Conservation (phyloP, 1,284 basidiomycete genomes). For the Vanrija humicola region DNA sequence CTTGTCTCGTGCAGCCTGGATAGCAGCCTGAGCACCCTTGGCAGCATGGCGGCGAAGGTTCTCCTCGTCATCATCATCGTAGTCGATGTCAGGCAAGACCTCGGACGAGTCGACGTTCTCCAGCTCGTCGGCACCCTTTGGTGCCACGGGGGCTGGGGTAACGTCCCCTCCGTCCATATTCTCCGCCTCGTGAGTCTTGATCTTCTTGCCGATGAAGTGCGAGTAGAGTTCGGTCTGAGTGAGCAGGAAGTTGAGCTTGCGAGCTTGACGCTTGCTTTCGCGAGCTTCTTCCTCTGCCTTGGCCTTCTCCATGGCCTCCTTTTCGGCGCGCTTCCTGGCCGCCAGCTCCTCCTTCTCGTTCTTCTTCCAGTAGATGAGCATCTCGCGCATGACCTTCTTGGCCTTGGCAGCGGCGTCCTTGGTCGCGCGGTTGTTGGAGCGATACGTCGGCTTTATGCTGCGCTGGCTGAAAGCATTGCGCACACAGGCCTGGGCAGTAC, state of each 20-base stretch:
- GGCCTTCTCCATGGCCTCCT: conserved; percentile 82
- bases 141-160: conserved; percentile 13
- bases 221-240: conserved; percentile 99
- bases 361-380: conserved; percentile 96
- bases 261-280: conserved; percentile 88
- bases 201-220: conserved; percentile 97
- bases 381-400: conserved; percentile 52
- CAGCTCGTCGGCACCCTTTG: conserved; percentile 48
- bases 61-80: conserved; percentile 89
- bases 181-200: conserved; percentile 92
- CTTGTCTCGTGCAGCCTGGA: conserved; percentile 72
- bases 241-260: conserved; percentile 98
- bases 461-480: conserved; percentile 73
- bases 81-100: conserved; percentile 76
- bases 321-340: conserved; percentile 87
- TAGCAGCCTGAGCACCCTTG: conserved; percentile 84
- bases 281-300: conserved; percentile 95
- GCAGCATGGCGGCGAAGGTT: conserved; percentile 86
- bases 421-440: conserved; percentile 72
- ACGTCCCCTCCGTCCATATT: conserved; percentile 58
- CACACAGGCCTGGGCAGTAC: conserved; percentile 33
- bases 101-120: conserved; percentile 49
- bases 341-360: conserved; percentile 93
- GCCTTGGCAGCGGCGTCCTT: conserved; percentile 83
- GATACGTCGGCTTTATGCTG: conserved; percentile 74